Base-by-base conservation (phyloP, 768 basidiomycete species). In the Boletellus ananiceps region DNA sequence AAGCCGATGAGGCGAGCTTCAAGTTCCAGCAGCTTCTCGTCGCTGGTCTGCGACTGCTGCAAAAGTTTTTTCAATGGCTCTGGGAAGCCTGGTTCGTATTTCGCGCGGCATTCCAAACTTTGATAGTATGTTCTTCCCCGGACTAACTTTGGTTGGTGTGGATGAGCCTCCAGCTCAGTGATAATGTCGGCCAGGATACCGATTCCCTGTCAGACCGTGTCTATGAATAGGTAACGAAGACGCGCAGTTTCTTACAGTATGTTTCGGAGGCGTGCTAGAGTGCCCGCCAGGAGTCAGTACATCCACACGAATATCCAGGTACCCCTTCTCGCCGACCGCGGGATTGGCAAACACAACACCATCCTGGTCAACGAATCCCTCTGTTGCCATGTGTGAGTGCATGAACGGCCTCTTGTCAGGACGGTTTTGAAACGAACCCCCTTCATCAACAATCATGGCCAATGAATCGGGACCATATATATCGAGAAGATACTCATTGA, bases 381-480 rank as follows among this genome's bases (percentile, higher is more conserved):
- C 71, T 71, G 43, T 46, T 13, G n/a, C 38, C n/a, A 18, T 8
- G 11, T 9, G 48, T 53, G 29, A 56, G 25, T 36, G 8, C 16
- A 7, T n/a, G 6, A 0, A 8, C 27, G 15, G 8, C 9, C 16
- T 7, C 29, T 43, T 34, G 23, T 21, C 6, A 5, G 18, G 35
- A 40, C 15, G 9, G 29, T 9, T 7, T 8, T 11, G 13, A 44
- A 44, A 54, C 50, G 49, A 57, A 69, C 78, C 76, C 7, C 80
- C 80, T 68, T 84, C 83, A 49, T 84, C 83, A 11, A 83, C 71
- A n/a, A 82, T 59, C 57, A 83, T 65, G 1, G 77, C 65, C 44
- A 83, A 69, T 6, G 74, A 69, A 57, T 81, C 57, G n/a, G 63
- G 48, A n/a, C 80, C 82, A 55, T 76, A 79, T 0, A 64, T 67